A percentile compares a stretch with the other conserved stretches of the same genome.
phyloP scores from a whole-genome alignment of 257 asterid genomes.

The Capsicum baccatum region DNA sequence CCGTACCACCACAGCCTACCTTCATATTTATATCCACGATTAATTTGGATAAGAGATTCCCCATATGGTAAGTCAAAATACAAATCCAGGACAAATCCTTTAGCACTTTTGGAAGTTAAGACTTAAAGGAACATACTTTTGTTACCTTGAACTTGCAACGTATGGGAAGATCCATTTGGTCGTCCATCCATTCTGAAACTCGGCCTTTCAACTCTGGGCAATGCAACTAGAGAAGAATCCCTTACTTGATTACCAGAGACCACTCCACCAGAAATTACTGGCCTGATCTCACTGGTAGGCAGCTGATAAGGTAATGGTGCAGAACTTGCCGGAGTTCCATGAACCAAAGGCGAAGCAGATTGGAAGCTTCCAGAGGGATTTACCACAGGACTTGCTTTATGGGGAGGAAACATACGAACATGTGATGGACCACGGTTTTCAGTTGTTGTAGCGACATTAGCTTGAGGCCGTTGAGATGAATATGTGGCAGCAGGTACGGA shows the following conservation, averaged over 20 bases:
- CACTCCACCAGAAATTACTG: constrained; percentile 57
- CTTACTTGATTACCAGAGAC: constrained; percentile 57
- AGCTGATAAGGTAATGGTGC: constrained; percentile 78
- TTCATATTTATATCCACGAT: neutral
- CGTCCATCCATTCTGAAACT: constrained; percentile 75
- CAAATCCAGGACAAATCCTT: neutral
- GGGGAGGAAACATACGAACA: constrained; percentile 48
- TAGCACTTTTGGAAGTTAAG: neutral
- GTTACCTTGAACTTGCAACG: constrained; percentile 59
- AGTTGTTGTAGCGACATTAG: constrained; percentile 49
- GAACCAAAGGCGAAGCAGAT: constrained; percentile 55
- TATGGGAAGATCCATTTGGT: constrained; percentile 64
- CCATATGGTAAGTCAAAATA: neutral
- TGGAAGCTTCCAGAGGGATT: constrained; percentile 59
- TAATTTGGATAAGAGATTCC: constrained; percentile 3
- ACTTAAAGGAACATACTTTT: neutral
- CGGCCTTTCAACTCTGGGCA: constrained; percentile 66
- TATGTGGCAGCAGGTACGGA: constrained; percentile 54
- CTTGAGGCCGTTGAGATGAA: constrained; percentile 59
- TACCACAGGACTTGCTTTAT: constrained; percentile 56
- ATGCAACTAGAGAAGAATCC: constrained; percentile 50
- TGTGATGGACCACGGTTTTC: constrained; percentile 59
- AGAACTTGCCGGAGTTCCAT: constrained; percentile 49
- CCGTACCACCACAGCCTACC: constrained; percentile 7
- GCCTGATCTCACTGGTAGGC: constrained; percentile 89